Evolutionary conservation across 1,284 basidiomycete genomes (phyloP), one percentile per base, ranked within the genome.

Genomic region (Peniophora sp.): DNA sequence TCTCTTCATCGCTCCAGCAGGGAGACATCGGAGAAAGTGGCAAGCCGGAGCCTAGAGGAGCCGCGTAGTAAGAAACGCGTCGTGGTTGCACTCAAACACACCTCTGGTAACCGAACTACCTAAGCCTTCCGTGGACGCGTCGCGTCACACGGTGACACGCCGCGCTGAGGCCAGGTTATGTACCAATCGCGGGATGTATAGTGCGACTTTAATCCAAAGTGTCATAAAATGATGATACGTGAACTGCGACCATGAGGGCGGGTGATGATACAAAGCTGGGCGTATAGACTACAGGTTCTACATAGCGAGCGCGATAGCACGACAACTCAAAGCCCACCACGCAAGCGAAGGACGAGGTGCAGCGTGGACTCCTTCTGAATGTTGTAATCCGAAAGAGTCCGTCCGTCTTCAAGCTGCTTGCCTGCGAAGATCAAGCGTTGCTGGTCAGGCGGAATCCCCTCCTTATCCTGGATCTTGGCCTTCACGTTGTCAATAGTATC

Each of bases 401-500:
- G 71, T 15, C 81, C 79, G 54, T 83, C 79, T 64, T 82, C 81
- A 45, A 87, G 72, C 68, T 88, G 85, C 73, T 87, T 87, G 48
- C 84, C 84, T 42, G 85, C 84, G 57, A 88, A 87, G 70, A 87
- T 87, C 24, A 87, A 70, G 47, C 85, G 82, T 64, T 88, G 84
- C 50, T 87, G 84, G 64, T 87, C 84, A 47, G 81, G 81, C 15
- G 80, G 80, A 45, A 82, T 83, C 5, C 80, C 87, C 51, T 81
- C 81, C 75, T 88, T 87, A 68, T 88, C 86, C 67, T 88, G 85
- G 56, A 87, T 86, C 72, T 82, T 82, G 54, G 78, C 70, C 71
- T 83, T 81, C 62, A 83, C 81, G 52, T 85, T 85, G 71, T 87
- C 83, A 55, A 86, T 85, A 45, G 85, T 86, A 68, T 87, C 84